Percentiles rank a stretch among this genome's conserved stretches.
phyloP scores from a whole-genome alignment of 345 rosid genomes.

The Ceriops tagal region DNA sequence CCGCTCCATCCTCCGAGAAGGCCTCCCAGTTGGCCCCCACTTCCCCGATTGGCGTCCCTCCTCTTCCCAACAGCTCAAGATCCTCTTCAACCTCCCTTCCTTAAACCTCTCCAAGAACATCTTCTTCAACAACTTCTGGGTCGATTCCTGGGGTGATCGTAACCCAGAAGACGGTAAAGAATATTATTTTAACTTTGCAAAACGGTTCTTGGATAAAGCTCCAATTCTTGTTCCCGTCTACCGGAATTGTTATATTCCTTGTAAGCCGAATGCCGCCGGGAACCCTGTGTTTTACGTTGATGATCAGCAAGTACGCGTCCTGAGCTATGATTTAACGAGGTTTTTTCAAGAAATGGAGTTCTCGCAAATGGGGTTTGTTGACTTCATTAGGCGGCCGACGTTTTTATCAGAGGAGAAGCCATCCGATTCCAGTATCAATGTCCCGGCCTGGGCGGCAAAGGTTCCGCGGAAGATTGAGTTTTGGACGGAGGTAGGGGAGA shows the following conservation, averaged over 20 bases:
- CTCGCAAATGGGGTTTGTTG: slow-evolving; percentile 16
- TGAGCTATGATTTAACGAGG: slow-evolving; percentile 55
- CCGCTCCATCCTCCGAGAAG: slow-evolving; percentile 72
- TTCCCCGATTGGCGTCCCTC: slow-evolving; percentile 83
- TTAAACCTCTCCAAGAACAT: slow-evolving; percentile 45
- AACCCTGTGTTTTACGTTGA: slow-evolving; percentile 66
- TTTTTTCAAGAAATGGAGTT: slow-evolving; percentile 51
- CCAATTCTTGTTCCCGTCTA: slow-evolving; percentile 68
- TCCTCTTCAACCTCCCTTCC: slow-evolving; percentile 49
- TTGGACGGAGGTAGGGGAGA: slow-evolving; percentile 80
- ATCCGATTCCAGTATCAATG: not conserved
- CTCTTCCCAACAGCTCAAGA: slow-evolving; percentile 51
- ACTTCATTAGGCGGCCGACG: not conserved
- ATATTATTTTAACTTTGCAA: slow-evolving; percentile 27
- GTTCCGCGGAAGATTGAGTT: slow-evolving; percentile 47
- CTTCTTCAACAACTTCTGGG: slow-evolving; percentile 51
- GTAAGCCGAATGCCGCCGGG: slow-evolving; percentile 50
- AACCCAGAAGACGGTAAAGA: slow-evolving; percentile 28
- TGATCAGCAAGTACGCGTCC: slow-evolving; percentile 37
- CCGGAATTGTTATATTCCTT: slow-evolving; percentile 57
- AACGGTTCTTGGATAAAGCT: slow-evolving; percentile 26
- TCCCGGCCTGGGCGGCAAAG: slow-evolving; percentile 58
- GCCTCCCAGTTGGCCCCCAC: slow-evolving; percentile 60
- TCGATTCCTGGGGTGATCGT: slow-evolving; percentile 54
- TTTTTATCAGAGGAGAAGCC: not conserved